These are phyloP conservation scores for Xylaria nigripes DNA, from an alignment of 495 filamentous ascomycete genomes.

Conservation along the genomic window DNA sequence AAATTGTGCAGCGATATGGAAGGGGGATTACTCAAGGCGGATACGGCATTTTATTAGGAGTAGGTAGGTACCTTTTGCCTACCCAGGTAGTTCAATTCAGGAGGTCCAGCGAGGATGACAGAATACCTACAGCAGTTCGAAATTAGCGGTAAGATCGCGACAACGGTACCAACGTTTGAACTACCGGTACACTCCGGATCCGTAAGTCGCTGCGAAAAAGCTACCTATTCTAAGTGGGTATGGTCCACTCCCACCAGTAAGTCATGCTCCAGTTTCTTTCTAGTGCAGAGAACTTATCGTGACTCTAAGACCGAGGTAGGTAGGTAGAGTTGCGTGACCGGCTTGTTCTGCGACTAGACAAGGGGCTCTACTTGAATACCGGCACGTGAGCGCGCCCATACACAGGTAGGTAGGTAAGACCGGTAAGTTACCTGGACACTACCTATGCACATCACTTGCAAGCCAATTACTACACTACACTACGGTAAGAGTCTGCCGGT, in stretches of 20 bases:
- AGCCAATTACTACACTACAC: no score
- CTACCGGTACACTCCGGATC: background rate
- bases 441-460: no score
- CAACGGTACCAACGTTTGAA: background rate
- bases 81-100: no score
- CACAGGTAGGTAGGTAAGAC: no score
- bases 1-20: background rate
- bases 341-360: background rate
- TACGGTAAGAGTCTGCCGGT: no score
- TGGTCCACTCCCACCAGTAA: slow-evolving; percentile 10
- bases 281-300: slow-evolving; percentile 4
- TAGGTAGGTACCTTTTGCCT: no score
- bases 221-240: slow-evolving; percentile 7
- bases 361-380: background rate
- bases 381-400: no score
- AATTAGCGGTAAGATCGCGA: slow-evolving; percentile 13
- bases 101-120: slow-evolving; percentile 2
- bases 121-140: background rate
- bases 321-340: slow-evolving; percentile 5
- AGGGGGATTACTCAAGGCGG: background rate
- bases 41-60: slow-evolving; percentile 1
- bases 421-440: no score
- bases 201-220: background rate
- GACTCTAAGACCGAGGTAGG: slow-evolving; percentile 8
- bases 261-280: background rate